A percentile compares a stretch with the other conserved stretches of the same genome.
phyloP scores from a whole-genome alignment of 371 early-diverging fungal genomes.

The Apophysomyces elegans region DNA sequence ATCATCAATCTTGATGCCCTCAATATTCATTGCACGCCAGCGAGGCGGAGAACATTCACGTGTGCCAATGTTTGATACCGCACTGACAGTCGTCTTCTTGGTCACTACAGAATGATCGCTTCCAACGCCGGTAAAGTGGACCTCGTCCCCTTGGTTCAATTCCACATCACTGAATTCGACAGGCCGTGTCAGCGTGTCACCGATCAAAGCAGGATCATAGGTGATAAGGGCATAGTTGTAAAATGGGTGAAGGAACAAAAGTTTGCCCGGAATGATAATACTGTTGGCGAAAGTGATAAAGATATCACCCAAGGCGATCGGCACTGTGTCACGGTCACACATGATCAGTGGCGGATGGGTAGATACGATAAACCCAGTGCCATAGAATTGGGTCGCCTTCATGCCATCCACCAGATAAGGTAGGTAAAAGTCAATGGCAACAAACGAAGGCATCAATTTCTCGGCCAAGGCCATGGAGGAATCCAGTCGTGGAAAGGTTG shows the following conservation, averaged over 20 bases:
- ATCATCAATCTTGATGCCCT: slow-evolving; percentile 80
- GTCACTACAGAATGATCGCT: slow-evolving; percentile 56
- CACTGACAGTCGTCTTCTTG: slow-evolving; percentile 62
- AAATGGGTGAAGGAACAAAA: slow-evolving; percentile 76
- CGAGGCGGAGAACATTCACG: slow-evolving; percentile 66
- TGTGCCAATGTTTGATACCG: slow-evolving; percentile 65
- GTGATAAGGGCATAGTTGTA: slow-evolving; percentile 81
- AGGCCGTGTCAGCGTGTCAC: slow-evolving; percentile 73
- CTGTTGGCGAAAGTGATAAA: slow-evolving; percentile 81
- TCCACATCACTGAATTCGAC: slow-evolving; percentile 54
- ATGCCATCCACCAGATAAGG: slow-evolving; percentile 77
- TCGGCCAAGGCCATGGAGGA: slow-evolving; percentile 64
- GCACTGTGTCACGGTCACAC: slow-evolving; percentile 80
- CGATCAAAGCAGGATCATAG: slow-evolving; percentile 75
- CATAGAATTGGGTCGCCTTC: slow-evolving; percentile 65
- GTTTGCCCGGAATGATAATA: slow-evolving; percentile 74
- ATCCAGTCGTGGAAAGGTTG: slow-evolving; percentile 64
- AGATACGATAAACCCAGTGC: slow-evolving; percentile 80
- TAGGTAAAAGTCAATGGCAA: slow-evolving; percentile 69
- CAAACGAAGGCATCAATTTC: slow-evolving; percentile 71
- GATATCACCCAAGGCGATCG: slow-evolving; percentile 77
- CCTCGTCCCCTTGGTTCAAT: slow-evolving; percentile 68
- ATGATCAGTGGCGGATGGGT: slow-evolving; percentile 70
- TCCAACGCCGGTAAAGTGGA: slow-evolving; percentile 68
- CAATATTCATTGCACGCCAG: slow-evolving; percentile 77